Evolutionary conservation across 805 yeast genomes (phyloP), one percentile per base, ranked within the genome.

Genomic region (Zygosaccharomyces lentus): DNA sequence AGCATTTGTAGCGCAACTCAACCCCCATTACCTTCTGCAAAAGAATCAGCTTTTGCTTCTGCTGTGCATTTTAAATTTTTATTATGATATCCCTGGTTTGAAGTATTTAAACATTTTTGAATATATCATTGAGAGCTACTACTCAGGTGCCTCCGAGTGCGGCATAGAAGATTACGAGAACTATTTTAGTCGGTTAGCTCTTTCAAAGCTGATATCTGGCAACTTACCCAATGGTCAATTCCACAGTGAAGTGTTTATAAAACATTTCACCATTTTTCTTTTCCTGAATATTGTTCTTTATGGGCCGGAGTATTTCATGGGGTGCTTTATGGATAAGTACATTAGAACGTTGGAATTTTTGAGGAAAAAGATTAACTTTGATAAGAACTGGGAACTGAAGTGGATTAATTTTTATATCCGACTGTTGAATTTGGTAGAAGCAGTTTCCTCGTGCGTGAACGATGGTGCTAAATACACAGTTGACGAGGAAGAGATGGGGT

Each of bases 341-440:
- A 54, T 54, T 17, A 37, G 48, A 19, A 52, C 51, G 9, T 26
- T 54, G 43, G 58, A 54, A 36, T 37, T 39, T 21, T 40, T 54
- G 12, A 45, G 58, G 41, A 54, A 54, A 19, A 54, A 54, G 42
- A 50, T 54, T 16, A 52, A 54, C 40, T 48, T 54, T 29, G 58
- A 54, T n/a, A 52, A 50, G 30, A 54, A 54, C 24, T 54, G 58
- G 58, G 58, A 54, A 35, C 51, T 54, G 9, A 52, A 48, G 31
- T 52, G 56, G 56, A 54, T 51, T 13, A 54, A 54, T 24, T 54
- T 54, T 42, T 54, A 54, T 29, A 46, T 54, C 31, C 49, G 54
- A 19, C 35, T 54, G 19, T 46, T 50, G 38, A 53, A 52, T 34
- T 29, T 54, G 23, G 48, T 54, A 15, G 53, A 47, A 25, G 41